phyloP scores from a whole-genome alignment of 2,329 filamentous ascomycete species.

The Seiridium unicorne region DNA sequence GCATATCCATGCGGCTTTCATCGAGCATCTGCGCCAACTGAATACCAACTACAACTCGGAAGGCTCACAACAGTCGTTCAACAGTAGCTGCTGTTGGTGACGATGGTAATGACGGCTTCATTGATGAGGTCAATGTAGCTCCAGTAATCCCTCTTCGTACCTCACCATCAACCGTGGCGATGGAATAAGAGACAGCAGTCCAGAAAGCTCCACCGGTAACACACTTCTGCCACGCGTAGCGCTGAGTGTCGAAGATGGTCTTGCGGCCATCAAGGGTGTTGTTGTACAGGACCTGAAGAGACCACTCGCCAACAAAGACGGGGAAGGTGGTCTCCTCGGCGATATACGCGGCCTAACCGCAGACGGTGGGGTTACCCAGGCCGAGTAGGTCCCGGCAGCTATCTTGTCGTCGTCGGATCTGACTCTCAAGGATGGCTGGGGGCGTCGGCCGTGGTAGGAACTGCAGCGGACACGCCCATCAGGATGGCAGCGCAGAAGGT shows the following conservation, averaged over 20 bases:
- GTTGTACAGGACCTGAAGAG: conserved; percentile 28
- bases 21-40: no score
- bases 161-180: conserved; percentile 12
- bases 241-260: conserved; percentile 28
- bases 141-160: conserved; percentile 11
- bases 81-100: conserved; percentile 2
- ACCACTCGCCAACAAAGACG: conserved; percentile 33
- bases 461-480: neutral
- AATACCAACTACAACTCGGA: no score
- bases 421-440: neutral
- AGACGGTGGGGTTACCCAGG: neutral
- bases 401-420: neutral
- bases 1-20: no score
- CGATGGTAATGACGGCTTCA: conserved; percentile 1
- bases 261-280: conserved; percentile 28
- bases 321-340: conserved; percentile 23
- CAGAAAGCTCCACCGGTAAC: conserved; percentile 28
- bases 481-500: neutral
- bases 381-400: neutral
- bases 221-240: conserved; percentile 31
- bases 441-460: neutral
- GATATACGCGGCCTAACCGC: neutral
- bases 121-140: conserved; percentile 9
- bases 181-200: conserved; percentile 20
- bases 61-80: neutral